Base-by-base conservation (phyloP, 371 early-diverging fungal species). In the Dinochytrium kinnereticum region DNA sequence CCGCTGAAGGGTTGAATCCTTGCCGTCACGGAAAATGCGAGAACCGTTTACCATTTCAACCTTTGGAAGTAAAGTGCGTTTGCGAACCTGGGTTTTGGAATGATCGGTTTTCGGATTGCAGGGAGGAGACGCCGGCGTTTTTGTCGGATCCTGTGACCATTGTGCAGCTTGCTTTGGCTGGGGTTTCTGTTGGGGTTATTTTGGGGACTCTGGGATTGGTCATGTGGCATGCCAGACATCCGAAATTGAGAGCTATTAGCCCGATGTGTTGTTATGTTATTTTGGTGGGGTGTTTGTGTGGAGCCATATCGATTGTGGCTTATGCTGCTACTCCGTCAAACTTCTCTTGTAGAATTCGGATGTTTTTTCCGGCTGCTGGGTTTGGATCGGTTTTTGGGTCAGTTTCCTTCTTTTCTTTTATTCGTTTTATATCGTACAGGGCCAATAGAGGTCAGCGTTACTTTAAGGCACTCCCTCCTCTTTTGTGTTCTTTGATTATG, bases 331-430 rank as follows among this genome's bases (percentile, higher is more conserved):
- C 40, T 17, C 65, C 70, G 3, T 51, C 75, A 15, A 28, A 31
- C 1, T 1, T 26, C 1, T 15, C n/a, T 24, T 75, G 75, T 59
- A 3, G 28, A 24, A 30, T 57, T 13, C 5, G 39, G 10, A 51
- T 55, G 3, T 49, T 75, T 30, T 31, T 64, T 30, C 64, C 70
- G 5, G 66, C 75, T 15, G 31, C 69, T 21, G 75, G 70, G n/a
- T 75, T 70, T 65, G 75, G 75, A 19, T 17, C 61, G 13, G 59
- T 75, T 1, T 75, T 75, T 55, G 61, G 61, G 57, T 55, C 10
- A 30, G 57, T 26, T 55, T 17, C 26, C 24, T 44, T 13, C 13
- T 44, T 44, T 44, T 44, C 49, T 44, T 44, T 44, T 44, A 13
- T 10, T 44, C 21, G 13, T 44, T 44, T 21, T 10, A 44, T 13